Evolutionary conservation across 768 basidiomycete species (phyloP), one percentile per base, ranked within the genome.

Genomic region (Polyporus arcularius): DNA sequence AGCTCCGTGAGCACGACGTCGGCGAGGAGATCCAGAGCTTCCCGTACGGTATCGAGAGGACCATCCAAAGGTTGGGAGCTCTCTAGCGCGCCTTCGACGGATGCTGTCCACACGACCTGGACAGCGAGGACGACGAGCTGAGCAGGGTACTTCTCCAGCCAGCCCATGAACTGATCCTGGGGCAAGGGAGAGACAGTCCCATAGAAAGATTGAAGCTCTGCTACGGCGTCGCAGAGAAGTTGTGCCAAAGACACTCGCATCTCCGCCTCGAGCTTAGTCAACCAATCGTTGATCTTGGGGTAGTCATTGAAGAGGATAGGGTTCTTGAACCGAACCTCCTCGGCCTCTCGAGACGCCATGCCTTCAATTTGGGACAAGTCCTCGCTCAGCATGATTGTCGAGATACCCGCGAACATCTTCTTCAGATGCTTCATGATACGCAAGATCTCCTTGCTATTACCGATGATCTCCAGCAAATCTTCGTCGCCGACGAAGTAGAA

Each of bases 401-500:
- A 89, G 41, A 99, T 89, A 30, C 97, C 97, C 21, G 97, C 97
- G 75, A 99, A 99, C 97, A 99, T 99, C 83, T 99, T 99, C 81
- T 98, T 98, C 61, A 99, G 82, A 77, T 98, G 97, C 68, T 99
- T 99, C 93, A 97, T 94, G 75, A 98, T 92, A 41, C 97, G 90
- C 46, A 94, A 76, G 67, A 98, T 97, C 70, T 98, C 96, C 74
- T 98, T 99, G 83, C 94, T 97, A 79, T 99, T 99, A 64, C 97
- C 97, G 65, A 99, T 98, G 68, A 99, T 99, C 75, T 99, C 97
- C 63, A 99, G 82, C 62, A 99, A 77, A 72, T 99, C 97, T 72
- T 99, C 97, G 75, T 99, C 97, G 68, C 97, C 97, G 55, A 99
- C 95, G 69, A 99, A 99, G 78, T 99, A 99, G 80, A 99, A 99